These are phyloP conservation scores for Solanum etuberosum DNA, from an alignment of 257 asterid genomes.

Conservation along the genomic window DNA sequence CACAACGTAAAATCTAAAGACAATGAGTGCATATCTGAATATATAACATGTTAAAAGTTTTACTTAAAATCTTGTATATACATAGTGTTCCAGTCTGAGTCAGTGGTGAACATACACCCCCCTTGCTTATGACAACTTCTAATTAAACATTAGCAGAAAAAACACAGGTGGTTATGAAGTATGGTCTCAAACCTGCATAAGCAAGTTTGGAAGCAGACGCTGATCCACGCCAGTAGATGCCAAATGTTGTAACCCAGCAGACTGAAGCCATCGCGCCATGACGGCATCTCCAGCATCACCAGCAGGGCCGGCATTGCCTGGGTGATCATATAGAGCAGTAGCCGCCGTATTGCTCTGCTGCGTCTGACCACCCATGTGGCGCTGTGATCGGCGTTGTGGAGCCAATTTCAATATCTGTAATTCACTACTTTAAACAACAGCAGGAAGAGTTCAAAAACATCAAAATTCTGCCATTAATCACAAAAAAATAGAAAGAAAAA, in stretches of 20 bases:
- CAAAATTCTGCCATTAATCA: conserved; percentile 5
- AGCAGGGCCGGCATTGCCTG: conserved; percentile 45
- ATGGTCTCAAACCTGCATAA: conserved; percentile 58
- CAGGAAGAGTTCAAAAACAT: not conserved
- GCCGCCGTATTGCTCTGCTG: conserved; percentile 94
- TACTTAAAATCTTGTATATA: not conserved
- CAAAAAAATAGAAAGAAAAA: not conserved
- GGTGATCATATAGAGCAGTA: conserved; percentile 87
- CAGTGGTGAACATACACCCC: not conserved
- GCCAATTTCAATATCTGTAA: conserved; percentile 82
- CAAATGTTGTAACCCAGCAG: conserved; percentile 99
- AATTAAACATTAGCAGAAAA: not conserved
- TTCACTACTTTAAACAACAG: conserved; percentile 10
- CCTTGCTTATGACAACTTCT: not conserved
- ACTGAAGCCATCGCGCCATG: conserved; percentile 99
- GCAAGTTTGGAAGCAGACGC: conserved; percentile 63
- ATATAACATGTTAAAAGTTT: not conserved
- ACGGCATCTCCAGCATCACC: conserved; percentile 99
- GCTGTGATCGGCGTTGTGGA: conserved; percentile 98
- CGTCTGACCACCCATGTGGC: conserved; percentile 99
- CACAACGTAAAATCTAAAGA: not conserved
- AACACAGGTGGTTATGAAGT: not conserved
- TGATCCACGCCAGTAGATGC: conserved; percentile 75
- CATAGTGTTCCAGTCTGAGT: not conserved
- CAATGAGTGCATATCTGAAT: not conserved